Evolutionary conservation across 2,329 filamentous ascomycete genomes (phyloP), one percentile per base, ranked within the genome.

Genomic region (Cercospora nicotianae): DNA sequence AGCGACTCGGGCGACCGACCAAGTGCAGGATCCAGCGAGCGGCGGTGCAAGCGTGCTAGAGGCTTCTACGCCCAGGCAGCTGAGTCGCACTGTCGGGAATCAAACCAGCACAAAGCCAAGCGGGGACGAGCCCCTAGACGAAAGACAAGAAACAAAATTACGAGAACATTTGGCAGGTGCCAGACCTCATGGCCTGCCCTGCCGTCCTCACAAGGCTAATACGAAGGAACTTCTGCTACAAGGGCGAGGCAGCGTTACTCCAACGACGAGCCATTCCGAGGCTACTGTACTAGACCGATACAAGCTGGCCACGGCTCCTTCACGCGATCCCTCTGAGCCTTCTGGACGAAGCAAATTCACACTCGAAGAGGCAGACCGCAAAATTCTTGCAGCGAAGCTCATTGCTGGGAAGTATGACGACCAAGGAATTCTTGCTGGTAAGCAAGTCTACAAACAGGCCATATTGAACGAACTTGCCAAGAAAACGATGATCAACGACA

Each of bases 201-300:
- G 58, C n/a, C 31, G 28, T 36, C 70, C 70, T 18, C 48, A 16
- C 28, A 53, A n/a, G n/a, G 26, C 59, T 28, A n/a, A 39, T 13
- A 18, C 53, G 3, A 60, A 69, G 10, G 59, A 63, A 2, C 71
- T 73, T 30, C 67, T 75, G 9, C 68, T 70, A 18, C 64, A 66
- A 13, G 73, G 73, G 20, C 65, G 69, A 6, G 70, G 73, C 26
- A 68, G 69, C 42, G 70, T 72, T 12, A 73, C 70, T 4, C 74
- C 74, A 48, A 69, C 71, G 3, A 70, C 67, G 9, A 61, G 55
- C 23, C 72, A 75, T 60, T 72, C 72, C 28, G 65, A 68, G 13
- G 73, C 73, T 31, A 69, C 72, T 12, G 66, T 75, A 10, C 69
- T 69, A 30, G 74, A 75, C 57, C 72, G 74, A 31, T 67, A 72